Base-by-base conservation (phyloP, 306 rosid species). In the Erythrophleum fordii region DNA sequence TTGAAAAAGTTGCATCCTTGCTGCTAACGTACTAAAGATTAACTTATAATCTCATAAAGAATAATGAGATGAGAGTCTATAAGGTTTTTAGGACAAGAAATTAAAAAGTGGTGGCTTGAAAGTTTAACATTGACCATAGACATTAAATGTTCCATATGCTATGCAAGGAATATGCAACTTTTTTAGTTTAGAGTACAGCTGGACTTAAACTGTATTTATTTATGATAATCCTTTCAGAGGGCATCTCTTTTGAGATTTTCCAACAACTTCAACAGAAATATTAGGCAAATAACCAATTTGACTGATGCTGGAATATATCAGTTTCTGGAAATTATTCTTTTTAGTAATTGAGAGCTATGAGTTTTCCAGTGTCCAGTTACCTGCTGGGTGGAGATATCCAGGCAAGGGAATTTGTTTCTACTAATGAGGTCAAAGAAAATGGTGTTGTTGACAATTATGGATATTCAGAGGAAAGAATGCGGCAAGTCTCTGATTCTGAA, bases 281-380 rank as follows among this genome's bases (percentile, higher is more conserved):
- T 61, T 60, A n/a, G 69, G 62, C 16, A 29, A 42, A 72, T 77
- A 23, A 46, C 42, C 64, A 53, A 28, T 73, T 17, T 34, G 68
- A 34, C 41, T 44, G 11, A 12, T 61, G 31, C 18, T 44, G 74
- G 18, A 58, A 58, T 73, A 67, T 74, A 29, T 37, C 52, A 13
- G 49, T 70, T 48, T 76, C 44, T 35, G 11, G 28, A 66, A 56
- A 53, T 29, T 72, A 56, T 62, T 23, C 9, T 71, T 72, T 66
- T 59, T 26, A 68, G 60, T 39, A 56, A 85, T 73, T 83, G 62
- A 69, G 76, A 73, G 73, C 76, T 73, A 28, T 82, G 79, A 45
- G 48, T 81, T 80, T 91, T 82, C 70, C 90, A 95, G 99, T 90
- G 68, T 55, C 97, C 80, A 89, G 81, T 85, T 91, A 95, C 88